These are phyloP conservation scores for Phytophthora citrophthora DNA, from an alignment of 352 stramenopile genomes.

Conservation along the genomic window DNA sequence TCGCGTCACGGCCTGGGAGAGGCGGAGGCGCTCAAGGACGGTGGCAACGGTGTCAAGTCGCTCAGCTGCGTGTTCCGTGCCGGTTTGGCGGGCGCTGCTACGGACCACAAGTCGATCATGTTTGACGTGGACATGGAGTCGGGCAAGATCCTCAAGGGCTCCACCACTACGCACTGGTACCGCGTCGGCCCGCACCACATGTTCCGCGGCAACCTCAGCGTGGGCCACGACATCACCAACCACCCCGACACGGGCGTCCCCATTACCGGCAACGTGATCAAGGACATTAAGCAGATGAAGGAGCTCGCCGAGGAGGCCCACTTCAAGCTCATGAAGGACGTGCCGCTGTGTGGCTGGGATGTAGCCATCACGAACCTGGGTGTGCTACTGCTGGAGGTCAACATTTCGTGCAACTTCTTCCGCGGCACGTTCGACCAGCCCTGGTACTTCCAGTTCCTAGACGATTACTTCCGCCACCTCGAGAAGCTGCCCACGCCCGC, in stretches of 20 bases:
- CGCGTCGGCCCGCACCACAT: constrained; percentile 83
- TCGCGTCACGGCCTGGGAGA: constrained; percentile 77
- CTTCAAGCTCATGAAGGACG: constrained; percentile 92
- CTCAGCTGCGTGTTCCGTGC: constrained; percentile 85
- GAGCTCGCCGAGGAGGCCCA: constrained; percentile 87
- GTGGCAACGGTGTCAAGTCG: constrained; percentile 71
- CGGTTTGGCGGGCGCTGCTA: constrained; percentile 77
- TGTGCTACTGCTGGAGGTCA: constrained; percentile 90
- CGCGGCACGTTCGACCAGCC: constrained; percentile 89
- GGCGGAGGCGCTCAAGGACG: constrained; percentile 51
- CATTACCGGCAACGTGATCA: constrained; percentile 89
- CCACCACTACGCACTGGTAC: constrained; percentile 98
- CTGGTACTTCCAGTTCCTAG: constrained; percentile 88
- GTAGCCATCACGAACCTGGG: constrained; percentile 92
- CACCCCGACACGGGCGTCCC: constrained; percentile 90
- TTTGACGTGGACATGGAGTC: constrained; percentile 97
- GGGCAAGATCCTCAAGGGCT: constrained; percentile 93
- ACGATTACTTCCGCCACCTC: constrained; percentile 85
- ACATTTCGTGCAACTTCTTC: constrained; percentile 97
- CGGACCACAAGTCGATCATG: constrained; percentile 98
- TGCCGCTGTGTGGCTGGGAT: constrained; percentile 93
- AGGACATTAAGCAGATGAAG: constrained; percentile 89
- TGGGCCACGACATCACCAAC: constrained; percentile 87
- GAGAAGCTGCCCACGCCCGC: constrained; percentile 60
- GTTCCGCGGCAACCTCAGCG: constrained; percentile 74